Conservation (phyloP, 2,329 filamentous ascomycete species). For the Pseudocercospora eumusae region DNA sequence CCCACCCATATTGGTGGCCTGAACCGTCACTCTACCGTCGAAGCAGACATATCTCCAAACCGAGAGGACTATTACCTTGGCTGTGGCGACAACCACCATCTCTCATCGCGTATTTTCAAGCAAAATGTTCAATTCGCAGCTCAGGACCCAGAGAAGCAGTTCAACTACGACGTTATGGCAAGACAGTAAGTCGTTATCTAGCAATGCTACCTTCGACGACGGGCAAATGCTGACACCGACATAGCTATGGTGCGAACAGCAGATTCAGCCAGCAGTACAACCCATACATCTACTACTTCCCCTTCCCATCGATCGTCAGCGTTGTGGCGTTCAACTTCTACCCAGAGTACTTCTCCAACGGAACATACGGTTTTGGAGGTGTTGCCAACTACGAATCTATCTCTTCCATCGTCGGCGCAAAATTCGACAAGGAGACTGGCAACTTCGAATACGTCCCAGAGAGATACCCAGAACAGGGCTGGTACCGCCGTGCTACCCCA, state of each 20-base stretch:
- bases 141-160: conserved; percentile 30
- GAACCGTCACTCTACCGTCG: conserved; percentile 37
- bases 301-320: conserved; percentile 38
- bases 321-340: conserved; percentile 38
- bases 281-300: conserved; percentile 40
- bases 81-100: conserved; percentile 39
- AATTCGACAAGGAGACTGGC: conserved; percentile 31
- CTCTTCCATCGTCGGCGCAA: conserved; percentile 35
- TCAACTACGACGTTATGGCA: conserved; percentile 34
- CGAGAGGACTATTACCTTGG: conserved; percentile 42
- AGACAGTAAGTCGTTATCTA: conserved; percentile 26
- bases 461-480: conserved; percentile 33
- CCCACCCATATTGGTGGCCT: conserved; percentile 33
- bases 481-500: conserved; percentile 35
- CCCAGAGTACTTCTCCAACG: conserved; percentile 41
- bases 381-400: conserved; percentile 41
- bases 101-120: conserved; percentile 37
- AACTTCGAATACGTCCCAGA: conserved; percentile 37
- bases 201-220: conserved; percentile 20
- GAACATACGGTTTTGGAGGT: conserved; percentile 42
- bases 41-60: conserved; percentile 38
- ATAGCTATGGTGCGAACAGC: conserved; percentile 23
- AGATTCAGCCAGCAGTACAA: conserved; percentile 33
- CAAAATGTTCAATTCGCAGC: conserved; percentile 35
- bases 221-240: neutral